Percentiles rank a stretch among this genome's conserved stretches.
Evolutionary conservation across 495 filamentous ascomycete species (phyloP).

Genomic region (Elasticomyces elasticus): DNA sequence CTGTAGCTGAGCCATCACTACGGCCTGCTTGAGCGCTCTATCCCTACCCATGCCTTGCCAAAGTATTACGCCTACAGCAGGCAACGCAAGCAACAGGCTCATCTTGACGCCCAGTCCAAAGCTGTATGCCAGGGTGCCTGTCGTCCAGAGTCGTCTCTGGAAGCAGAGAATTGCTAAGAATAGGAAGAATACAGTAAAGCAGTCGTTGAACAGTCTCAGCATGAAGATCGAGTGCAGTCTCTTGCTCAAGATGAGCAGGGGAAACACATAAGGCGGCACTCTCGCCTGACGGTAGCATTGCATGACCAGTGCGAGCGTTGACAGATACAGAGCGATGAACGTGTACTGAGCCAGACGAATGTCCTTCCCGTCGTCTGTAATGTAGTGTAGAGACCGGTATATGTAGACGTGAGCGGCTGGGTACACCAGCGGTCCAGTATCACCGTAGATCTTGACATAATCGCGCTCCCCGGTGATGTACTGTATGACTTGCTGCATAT

Average conservation of each 20-base stretch:
- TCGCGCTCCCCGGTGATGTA: conserved; percentile 77
- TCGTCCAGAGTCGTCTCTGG: conserved; percentile 59
- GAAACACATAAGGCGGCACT: conserved; percentile 79
- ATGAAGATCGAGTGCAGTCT: conserved; percentile 88
- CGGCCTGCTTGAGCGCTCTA: conserved; percentile 53
- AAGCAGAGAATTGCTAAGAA: conserved; percentile 70
- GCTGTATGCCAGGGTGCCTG: conserved; percentile 63
- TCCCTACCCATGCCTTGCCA: conserved; percentile 58
- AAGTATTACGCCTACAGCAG: conserved; percentile 63
- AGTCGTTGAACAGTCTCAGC: conserved; percentile 91
- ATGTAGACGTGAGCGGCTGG: conserved; percentile 88
- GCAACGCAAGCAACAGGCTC: conserved; percentile 72
- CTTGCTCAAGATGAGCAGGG: conserved; percentile 80
- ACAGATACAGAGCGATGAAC: conserved; percentile 69
- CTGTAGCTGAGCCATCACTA: conserved; percentile 65
- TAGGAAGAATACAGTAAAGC: conserved; percentile 70
- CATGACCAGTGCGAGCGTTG: conserved; percentile 64
- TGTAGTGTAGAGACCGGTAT: conserved; percentile 65
- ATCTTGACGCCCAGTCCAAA: conserved; percentile 84
- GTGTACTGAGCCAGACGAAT: conserved; percentile 70
- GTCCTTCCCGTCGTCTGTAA: conserved; percentile 67
- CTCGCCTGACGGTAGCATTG: conserved; percentile 68
- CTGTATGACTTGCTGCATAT: conserved; percentile 84
- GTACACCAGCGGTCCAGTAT: conserved; percentile 88
- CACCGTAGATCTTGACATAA: conserved; percentile 75